phyloP scores from a whole-genome alignment of 2,329 filamentous ascomycete genomes.

The Herpomyces periplanetae region DNA sequence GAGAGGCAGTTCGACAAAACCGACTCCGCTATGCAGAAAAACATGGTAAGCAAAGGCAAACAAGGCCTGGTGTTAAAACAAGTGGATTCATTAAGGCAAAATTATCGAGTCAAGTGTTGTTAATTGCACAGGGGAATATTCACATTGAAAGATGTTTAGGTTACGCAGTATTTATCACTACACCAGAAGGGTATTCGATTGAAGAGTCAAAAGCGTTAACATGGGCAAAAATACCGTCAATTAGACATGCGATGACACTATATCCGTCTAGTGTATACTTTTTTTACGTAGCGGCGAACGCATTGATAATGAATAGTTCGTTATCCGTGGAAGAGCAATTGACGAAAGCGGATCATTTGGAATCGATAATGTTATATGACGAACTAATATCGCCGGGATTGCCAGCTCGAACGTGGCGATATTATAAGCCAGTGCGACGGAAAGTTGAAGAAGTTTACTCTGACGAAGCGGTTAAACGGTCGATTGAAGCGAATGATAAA shows the following conservation, averaged over 20 bases:
- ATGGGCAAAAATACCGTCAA: constrained; percentile 43
- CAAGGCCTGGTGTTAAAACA: neutral
- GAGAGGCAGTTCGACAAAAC: constrained; percentile 37
- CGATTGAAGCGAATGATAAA: too few species aligned
- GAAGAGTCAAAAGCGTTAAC: constrained; percentile 7
- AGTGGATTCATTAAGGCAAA: neutral
- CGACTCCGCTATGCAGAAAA: constrained; percentile 41
- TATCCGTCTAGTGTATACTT: constrained; percentile 39
- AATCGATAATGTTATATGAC: constrained; percentile 45
- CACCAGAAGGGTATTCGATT: constrained; percentile 32
- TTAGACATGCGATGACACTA: constrained; percentile 52
- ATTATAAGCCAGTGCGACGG: too few species aligned
- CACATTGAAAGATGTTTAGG: constrained; percentile 12
- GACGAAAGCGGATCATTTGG: constrained; percentile 22
- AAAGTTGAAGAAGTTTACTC: too few species aligned
- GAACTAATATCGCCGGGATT: constrained; percentile 76
- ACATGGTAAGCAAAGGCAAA: constrained; percentile 21
- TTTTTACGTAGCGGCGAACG: constrained; percentile 52
- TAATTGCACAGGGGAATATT: constrained; percentile 2
- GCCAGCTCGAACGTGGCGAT: constrained; percentile 69
- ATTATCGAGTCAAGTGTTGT: neutral
- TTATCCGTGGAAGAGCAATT: constrained; percentile 28
- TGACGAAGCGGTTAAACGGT: too few species aligned
- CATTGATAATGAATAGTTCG: constrained; percentile 51
- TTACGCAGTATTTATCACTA: constrained; percentile 49